Conservation (phyloP, 805 yeast species). For the Zygosaccharomyces bailii region DNA sequence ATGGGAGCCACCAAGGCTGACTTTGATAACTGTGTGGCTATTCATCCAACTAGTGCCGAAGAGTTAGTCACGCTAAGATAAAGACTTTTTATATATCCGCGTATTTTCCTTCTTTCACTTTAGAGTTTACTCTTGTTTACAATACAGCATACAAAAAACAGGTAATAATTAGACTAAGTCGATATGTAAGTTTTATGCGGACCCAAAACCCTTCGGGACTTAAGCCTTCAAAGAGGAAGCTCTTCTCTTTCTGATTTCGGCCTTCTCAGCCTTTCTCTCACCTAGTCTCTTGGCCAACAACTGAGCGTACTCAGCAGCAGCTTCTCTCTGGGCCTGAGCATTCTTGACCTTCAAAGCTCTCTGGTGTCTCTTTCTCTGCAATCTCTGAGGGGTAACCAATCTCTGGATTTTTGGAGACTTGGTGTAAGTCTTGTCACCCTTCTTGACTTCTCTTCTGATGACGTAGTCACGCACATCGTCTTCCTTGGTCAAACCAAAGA, state of each 20-base stretch:
- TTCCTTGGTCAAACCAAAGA: slow-evolving; percentile 75
- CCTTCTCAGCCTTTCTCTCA: slow-evolving; percentile 97
- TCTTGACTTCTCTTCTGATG: slow-evolving; percentile 96
- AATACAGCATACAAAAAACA: slow-evolving; percentile 19
- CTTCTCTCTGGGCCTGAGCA: slow-evolving; percentile 99
- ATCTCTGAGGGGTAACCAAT: slow-evolving; percentile 97
- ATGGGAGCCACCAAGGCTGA: slow-evolving; percentile 99
- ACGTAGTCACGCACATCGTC: slow-evolving; percentile 71
- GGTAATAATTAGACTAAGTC: slow-evolving; percentile 19
- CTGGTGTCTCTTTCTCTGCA: slow-evolving; percentile 98
- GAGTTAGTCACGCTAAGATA: slow-evolving; percentile 75
- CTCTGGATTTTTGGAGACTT: slow-evolving; percentile 99
- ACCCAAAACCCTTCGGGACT: slow-evolving; percentile 24
- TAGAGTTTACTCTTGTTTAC: slow-evolving; percentile 18
- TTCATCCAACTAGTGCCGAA: slow-evolving; percentile 98
- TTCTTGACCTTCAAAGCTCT: slow-evolving; percentile 89
- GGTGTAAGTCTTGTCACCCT: slow-evolving; percentile 98
- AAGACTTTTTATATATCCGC: not conserved
- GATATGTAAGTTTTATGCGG: slow-evolving; percentile 18
- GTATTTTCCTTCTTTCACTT: slow-evolving; percentile 1
- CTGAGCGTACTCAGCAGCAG: slow-evolving; percentile 99
- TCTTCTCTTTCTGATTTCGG: slow-evolving; percentile 99
- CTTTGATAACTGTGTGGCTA: slow-evolving; percentile 94
- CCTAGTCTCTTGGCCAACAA: slow-evolving; percentile 96
- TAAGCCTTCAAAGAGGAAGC: slow-evolving; percentile 97